Percentiles rank a stretch among this genome's conserved stretches.
Conservation (phyloP, 2,329 filamentous ascomycete species). For the Rhynchosporium agropyri region DNA sequence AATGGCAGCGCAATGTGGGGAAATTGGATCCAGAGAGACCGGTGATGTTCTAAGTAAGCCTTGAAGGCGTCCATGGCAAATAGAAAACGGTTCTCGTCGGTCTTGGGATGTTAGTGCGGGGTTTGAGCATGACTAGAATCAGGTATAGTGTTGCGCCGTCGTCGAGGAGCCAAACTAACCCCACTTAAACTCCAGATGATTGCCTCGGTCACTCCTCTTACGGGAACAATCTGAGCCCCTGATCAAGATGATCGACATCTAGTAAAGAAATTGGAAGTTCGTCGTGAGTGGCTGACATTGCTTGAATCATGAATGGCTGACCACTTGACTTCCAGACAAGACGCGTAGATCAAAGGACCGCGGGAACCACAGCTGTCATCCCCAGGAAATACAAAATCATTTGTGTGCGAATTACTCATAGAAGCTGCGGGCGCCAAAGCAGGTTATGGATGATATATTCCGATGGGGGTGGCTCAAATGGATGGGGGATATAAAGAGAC, state of each 20-base stretch:
- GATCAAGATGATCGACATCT: conserved; percentile 6
- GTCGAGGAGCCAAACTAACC: not conserved
- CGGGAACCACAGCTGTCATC: conserved; percentile 1
- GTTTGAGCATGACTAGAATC: not conserved
- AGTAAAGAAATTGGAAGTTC: not conserved
- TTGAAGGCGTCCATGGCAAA: not conserved
- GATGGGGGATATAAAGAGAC: conserved; percentile 7
- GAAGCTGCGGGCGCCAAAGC: not conserved
- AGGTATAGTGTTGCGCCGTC: conserved; percentile 3
- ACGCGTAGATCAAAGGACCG: conserved; percentile 1
- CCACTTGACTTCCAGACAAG: not conserved
- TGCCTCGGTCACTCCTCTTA: conserved; percentile 1
- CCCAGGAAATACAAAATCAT: not conserved
- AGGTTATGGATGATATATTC: not conserved
- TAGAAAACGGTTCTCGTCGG: not conserved
- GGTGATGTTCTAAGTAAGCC: not conserved
- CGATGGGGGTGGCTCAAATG: not conserved
- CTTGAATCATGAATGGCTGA: conserved; percentile 9
- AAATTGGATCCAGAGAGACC: not conserved
- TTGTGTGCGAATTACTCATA: conserved; percentile 3
- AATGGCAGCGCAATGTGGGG: not conserved
- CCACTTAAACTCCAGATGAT: not conserved
- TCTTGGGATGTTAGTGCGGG: not conserved
- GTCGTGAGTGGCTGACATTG: conserved; percentile 14
- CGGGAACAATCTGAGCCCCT: not conserved